A percentile compares a stretch with the other conserved stretches of the same genome.
Conservation (phyloP, 257 asterid genomes). For the Plectranthus barbatus region DNA sequence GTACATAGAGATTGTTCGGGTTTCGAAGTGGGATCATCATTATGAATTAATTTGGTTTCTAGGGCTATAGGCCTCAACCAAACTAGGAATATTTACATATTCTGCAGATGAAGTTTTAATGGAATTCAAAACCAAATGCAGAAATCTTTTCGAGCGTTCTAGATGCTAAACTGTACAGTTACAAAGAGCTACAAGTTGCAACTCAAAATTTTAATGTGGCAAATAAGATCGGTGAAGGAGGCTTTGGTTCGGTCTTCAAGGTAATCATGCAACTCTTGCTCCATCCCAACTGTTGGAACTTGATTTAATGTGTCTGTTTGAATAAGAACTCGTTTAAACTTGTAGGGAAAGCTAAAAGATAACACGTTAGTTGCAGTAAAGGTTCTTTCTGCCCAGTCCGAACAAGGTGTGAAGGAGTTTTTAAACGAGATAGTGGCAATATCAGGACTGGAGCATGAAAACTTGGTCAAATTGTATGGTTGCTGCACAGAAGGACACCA, state of each 20-base stretch:
- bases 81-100: neutral
- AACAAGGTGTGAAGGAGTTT: slow-evolving; percentile 72
- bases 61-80: neutral
- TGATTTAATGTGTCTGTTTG: neutral
- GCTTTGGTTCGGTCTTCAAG: slow-evolving; percentile 87
- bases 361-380: slow-evolving; percentile 70
- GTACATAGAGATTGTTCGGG: slow-evolving; percentile 23
- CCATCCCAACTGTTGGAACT: neutral
- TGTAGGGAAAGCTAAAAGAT: slow-evolving; percentile 74
- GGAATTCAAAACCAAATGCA: slow-evolving; percentile 30
- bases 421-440: slow-evolving; percentile 55
- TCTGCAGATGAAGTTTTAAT: slow-evolving; percentile 8
- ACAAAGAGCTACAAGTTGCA: slow-evolving; percentile 54
- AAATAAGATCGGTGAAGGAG: slow-evolving; percentile 85
- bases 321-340: neutral
- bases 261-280: slow-evolving; percentile 21
- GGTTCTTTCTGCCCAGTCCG: slow-evolving; percentile 79
- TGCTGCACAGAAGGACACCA: slow-evolving; percentile 73
- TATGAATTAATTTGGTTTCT: neutral
- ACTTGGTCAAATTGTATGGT: slow-evolving; percentile 72
- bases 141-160: slow-evolving; percentile 51
- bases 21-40: slow-evolving; percentile 1
- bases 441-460: slow-evolving; percentile 74
- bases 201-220: slow-evolving; percentile 47
- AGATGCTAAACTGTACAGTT: slow-evolving; percentile 46